Percentiles rank a stretch among this genome's conserved stretches.
Conservation (phyloP, 352 stramenopile genomes). For the Sclerospora graminicola region DNA sequence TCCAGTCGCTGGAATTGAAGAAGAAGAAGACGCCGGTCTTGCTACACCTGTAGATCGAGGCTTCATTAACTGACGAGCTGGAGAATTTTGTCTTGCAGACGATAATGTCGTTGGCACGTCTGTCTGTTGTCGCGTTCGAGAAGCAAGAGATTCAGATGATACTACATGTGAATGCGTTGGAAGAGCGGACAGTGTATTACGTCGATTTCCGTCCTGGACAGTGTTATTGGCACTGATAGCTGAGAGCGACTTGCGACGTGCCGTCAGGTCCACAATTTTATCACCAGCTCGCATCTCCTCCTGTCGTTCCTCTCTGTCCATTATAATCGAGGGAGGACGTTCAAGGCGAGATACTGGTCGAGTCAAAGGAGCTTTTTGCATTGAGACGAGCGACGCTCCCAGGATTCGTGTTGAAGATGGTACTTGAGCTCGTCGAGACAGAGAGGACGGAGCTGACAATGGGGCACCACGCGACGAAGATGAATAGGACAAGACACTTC, state of each 20-base stretch:
- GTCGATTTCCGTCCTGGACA: conserved; percentile 18
- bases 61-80: conserved; percentile 17
- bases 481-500: conserved; percentile 24
- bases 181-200: conserved; percentile 37
- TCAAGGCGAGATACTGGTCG: conserved; percentile 10
- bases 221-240: conserved; percentile 10
- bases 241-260: conserved; percentile 40
- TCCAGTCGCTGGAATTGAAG: conserved; percentile 10
- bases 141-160: too few species aligned
- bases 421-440: conserved; percentile 6
- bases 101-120: conserved; percentile 9
- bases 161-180: too few species aligned
- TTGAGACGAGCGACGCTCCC: conserved; percentile 2
- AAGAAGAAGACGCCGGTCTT: conserved; percentile 10
- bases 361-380: conserved; percentile 1
- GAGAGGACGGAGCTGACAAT: conserved; percentile 7
- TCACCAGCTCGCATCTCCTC: conserved; percentile 35
- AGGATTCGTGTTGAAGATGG: conserved; percentile 7
- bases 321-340: conserved; percentile 16
- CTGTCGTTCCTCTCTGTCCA: conserved; percentile 26
- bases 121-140: conserved; percentile 11
- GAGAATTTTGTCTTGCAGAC: conserved; percentile 10
- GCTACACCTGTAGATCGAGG: conserved; percentile 9
- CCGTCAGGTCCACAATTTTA: conserved; percentile 18
- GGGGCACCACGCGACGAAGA: conserved; percentile 22